Base-by-base conservation (phyloP, 768 basidiomycete genomes). In the Cystofilobasidium ferigula region DNA sequence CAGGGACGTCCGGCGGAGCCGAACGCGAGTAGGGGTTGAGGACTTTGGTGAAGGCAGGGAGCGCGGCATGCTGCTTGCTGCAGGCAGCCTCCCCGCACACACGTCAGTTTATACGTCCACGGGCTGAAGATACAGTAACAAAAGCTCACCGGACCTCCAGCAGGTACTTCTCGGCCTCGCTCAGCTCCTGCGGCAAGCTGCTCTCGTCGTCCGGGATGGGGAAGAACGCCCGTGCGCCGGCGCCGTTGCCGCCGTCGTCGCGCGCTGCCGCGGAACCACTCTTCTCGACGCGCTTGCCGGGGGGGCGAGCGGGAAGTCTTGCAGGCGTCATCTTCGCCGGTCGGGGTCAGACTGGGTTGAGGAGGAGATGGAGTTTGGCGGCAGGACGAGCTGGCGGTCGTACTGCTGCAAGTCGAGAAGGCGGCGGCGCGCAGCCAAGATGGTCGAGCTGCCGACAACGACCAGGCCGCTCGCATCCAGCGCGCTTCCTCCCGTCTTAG, bases 31-130 rank as follows among this genome's bases (percentile, higher is more conserved):
- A 60, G 13, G 58, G 58, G 30, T 60, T 60, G 36, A 43, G 35
- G 14, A 45, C 58, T 14, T 42, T 60, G 36, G 58, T 60, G 43
- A 60, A 60, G 28, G 58, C 38, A 8, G 58, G 58, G 7, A 60
- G 38, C n/a, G 38, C 43, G 4, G 38, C 40, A 12, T 60, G 38
- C 38, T 60, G 51, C 48, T 51, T 7, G n/a, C 13, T 18, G 26
- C 10, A 26, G 24, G 28, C 45, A n/a, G n/a, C 45, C 22, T 8
- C 42, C 22, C 22, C 9, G 45, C 6, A 13, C 22, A 4, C 1
- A n/a, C 6, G 20, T 47, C 28, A 54, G 51, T 14, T n/a, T 10
- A 24, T 26, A 13, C 20, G 26, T 53, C 13, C 5, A 20, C 43
- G 10, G 10, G 10, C 20, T 9, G 43, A 20, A 45, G n/a, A n/a